A percentile compares a stretch with the other conserved stretches of the same genome.
These are phyloP conservation scores for Fusarium napiforme DNA, from an alignment of 2,329 filamentous ascomycete genomes.

Conservation along the genomic window DNA sequence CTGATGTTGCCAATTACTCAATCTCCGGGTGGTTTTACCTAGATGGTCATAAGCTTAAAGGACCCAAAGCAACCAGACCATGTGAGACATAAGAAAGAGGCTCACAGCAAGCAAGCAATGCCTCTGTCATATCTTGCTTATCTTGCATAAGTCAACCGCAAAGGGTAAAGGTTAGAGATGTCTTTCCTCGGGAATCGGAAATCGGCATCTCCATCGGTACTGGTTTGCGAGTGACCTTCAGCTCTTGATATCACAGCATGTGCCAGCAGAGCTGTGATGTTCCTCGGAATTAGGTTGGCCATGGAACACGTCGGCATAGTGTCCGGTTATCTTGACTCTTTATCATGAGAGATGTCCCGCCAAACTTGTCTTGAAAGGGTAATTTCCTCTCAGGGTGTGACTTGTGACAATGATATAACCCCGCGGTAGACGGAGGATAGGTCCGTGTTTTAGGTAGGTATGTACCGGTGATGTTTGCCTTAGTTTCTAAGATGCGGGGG, in stretches of 20 bases:
- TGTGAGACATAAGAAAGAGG: neutral
- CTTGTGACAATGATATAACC: conserved; percentile 18
- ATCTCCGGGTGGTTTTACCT: neutral
- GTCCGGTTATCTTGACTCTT: conserved; percentile 33
- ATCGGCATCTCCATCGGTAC: conserved; percentile 24
- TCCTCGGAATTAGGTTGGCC: conserved; percentile 24
- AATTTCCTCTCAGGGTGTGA: conserved; percentile 35
- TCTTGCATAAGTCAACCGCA: conserved; percentile 7
- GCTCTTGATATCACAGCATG: conserved; percentile 3
- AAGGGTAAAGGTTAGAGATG: conserved; percentile 20
- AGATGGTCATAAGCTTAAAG: neutral
- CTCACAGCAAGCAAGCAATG: neutral
- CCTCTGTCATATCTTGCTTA: conserved; percentile 6
- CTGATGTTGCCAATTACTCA: neutral
- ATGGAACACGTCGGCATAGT: conserved; percentile 30
- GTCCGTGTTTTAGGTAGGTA: conserved; percentile 28
- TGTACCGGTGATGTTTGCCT: neutral
- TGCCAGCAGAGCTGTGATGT: neutral
- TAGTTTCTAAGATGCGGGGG: conserved; percentile 25
- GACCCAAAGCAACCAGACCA: neutral
- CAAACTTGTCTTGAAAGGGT: conserved; percentile 34
- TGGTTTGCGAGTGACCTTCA: conserved; percentile 10
- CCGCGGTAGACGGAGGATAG: conserved; percentile 28
- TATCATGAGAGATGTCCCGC: conserved; percentile 8
- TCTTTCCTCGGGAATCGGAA: conserved; percentile 29